Base-by-base conservation (phyloP, 106 monocot species). In the Apostasia ramifera region DNA sequence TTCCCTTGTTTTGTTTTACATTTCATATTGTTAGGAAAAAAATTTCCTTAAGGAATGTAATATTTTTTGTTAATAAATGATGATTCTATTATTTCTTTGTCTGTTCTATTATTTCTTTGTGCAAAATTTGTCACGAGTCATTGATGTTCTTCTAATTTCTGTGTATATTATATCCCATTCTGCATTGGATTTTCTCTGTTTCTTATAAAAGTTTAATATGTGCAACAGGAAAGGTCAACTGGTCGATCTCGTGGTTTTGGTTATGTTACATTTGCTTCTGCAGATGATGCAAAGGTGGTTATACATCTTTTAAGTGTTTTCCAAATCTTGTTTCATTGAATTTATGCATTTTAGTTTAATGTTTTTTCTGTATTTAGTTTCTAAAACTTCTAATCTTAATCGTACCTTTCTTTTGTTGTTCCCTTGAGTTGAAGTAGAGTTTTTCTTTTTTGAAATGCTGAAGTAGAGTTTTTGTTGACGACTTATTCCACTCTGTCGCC, bases 201-300 rank as follows among this genome's bases (percentile, higher is more conserved):
- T 44, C 8, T 44, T 14, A 62, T 45, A 62, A 44, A 2, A 11
- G 11, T 44, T 62, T 2, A 44, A 4, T 62, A 1, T 62, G 44
- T 65, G 48, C 47, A 53, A 81, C 73, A 86, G 85, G 85, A 86
- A 59, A 78, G 78, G n/a, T 76, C 79, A 12, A 82, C 81, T 70
- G 85, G 85, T 5, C 81, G 85, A 47, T 86, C 85, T 76, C 85
- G 85, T 50, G 85, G 85, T 4, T 86, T 86, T 70, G 85, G 85
- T 51, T 86, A 86, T 69, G 85, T 86, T 5, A 86, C 85, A 66
- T 86, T 86, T 76, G 63, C 79, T 67, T 79, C 85, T 26, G 69
- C 76, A 54, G 79, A 82, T 13, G 85, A 82, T 82, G 82, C 85
- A 41, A 79, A 76, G 85, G 85, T 86, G 73, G 51, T 70, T 47